Conservation (phyloP, 768 basidiomycete genomes). For the Sarcodon aspratus region DNA sequence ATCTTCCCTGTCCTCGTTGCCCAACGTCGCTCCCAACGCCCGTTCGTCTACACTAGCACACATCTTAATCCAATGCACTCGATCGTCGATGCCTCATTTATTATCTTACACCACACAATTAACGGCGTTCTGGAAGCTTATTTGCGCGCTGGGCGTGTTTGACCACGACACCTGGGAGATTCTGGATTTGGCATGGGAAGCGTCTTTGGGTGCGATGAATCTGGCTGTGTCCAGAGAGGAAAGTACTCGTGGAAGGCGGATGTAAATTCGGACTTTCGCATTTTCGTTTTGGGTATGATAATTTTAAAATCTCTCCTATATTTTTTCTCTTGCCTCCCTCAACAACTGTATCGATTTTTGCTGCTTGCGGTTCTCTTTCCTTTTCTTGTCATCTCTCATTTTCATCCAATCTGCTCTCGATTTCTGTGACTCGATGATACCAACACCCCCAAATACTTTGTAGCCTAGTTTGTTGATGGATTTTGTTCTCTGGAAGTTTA, state of each 20-base stretch:
- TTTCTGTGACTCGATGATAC: no score
- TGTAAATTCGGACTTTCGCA: not conserved
- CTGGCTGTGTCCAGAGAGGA: conserved; percentile 10
- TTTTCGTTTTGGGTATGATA: no score
- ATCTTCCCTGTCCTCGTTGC: conserved; percentile 10
- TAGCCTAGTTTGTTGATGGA: no score
- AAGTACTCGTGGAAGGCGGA: not conserved
- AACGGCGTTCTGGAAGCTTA: conserved; percentile 42
- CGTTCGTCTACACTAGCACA: conserved; percentile 14
- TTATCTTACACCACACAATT: conserved; percentile 23
- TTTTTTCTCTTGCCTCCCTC: no score
- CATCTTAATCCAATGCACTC: conserved; percentile 13
- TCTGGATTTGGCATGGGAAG: conserved; percentile 39
- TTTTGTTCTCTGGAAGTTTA: no score
- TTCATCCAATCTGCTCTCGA: no score
- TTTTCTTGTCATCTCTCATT: no score
- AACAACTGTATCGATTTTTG: no score
- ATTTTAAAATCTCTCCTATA: no score
- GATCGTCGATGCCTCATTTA: conserved; percentile 18
- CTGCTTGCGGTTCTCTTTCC: no score
- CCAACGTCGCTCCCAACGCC: conserved; percentile 6
- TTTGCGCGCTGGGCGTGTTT: conserved; percentile 35
- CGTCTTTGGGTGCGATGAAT: conserved; percentile 30
- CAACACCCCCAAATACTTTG: no score
- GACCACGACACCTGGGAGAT: conserved; percentile 34